Evolutionary conservation across 108 stramenopile genomes (phyloP).

Genomic region (Pseudonitzschia pungens): DNA sequence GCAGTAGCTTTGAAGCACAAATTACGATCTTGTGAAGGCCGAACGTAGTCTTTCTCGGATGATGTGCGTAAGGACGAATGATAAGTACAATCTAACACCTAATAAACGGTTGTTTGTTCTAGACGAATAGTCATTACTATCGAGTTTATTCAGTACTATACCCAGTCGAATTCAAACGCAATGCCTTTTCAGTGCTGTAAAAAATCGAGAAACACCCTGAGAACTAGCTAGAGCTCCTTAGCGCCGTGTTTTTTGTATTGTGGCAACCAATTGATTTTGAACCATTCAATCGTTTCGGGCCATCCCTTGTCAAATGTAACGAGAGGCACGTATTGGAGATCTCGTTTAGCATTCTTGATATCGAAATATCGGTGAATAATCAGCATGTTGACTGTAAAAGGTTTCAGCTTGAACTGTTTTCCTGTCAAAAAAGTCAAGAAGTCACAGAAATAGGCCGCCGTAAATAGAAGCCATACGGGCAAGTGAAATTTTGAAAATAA

Average conservation of each 20-base stretch:
- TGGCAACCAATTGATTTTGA: slow-evolving; percentile 92
- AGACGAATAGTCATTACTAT: no score
- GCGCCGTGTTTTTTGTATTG: slow-evolving; percentile 29
- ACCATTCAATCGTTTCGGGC: slow-evolving; percentile 90
- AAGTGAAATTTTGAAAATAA: slow-evolving; percentile 82
- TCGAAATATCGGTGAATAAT: slow-evolving; percentile 94
- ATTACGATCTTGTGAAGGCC: no score
- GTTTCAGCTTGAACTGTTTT: slow-evolving; percentile 85
- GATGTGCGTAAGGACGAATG: no score
- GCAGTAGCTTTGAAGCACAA: no score
- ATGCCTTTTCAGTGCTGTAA: no score
- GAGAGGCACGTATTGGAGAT: slow-evolving; percentile 91
- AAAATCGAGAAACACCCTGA: background rate
- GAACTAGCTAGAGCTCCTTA: background rate
- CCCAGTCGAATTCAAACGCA: no score
- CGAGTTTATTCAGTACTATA: no score
- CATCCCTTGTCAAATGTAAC: slow-evolving; percentile 90
- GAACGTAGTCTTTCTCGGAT: no score
- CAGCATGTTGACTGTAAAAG: slow-evolving; percentile 92
- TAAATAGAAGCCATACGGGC: slow-evolving; percentile 74
- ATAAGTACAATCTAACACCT: no score
- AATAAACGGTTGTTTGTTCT: no score
- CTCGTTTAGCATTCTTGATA: slow-evolving; percentile 82
- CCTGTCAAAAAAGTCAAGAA: slow-evolving; percentile 62
- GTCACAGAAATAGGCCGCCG: slow-evolving; percentile 80